Conservation (phyloP, 345 rosid species). For the Syzygium aromaticum region DNA sequence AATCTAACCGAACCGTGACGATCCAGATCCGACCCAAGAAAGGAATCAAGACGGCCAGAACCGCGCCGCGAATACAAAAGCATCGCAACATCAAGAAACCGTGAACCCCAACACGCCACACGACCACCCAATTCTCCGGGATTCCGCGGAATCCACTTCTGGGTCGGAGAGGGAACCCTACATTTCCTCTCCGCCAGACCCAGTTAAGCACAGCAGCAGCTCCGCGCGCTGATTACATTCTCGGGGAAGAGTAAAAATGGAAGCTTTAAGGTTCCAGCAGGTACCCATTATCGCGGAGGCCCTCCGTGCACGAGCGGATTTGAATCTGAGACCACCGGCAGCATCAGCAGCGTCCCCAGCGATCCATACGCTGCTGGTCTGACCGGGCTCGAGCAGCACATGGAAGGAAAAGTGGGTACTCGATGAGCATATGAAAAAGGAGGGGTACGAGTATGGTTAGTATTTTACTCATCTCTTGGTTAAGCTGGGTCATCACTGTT, state of each 20-base stretch:
- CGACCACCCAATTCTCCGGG: neutral
- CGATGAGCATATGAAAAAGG: neutral
- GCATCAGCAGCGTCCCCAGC: neutral
- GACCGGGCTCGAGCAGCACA: neutral
- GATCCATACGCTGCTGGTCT: neutral
- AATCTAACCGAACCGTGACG: neutral
- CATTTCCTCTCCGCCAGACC: neutral
- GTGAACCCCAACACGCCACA: neutral
- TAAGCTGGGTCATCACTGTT: neutral
- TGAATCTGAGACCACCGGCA: conserved; percentile 8
- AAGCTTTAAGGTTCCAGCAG: neutral
- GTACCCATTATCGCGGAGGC: neutral
- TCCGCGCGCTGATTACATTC: neutral
- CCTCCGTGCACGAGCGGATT: neutral
- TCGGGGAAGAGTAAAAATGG: neutral
- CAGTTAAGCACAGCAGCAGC: neutral
- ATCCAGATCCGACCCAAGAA: neutral
- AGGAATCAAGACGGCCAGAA: neutral
- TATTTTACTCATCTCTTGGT: neutral
- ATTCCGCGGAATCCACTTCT: neutral
- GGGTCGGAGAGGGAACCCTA: neutral
- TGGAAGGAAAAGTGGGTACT: neutral
- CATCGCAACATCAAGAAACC: neutral
- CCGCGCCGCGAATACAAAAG: neutral
- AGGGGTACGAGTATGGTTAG: neutral